phyloP scores from a whole-genome alignment of 2,329 filamentous ascomycete genomes.

The Alternaria infectoria region DNA sequence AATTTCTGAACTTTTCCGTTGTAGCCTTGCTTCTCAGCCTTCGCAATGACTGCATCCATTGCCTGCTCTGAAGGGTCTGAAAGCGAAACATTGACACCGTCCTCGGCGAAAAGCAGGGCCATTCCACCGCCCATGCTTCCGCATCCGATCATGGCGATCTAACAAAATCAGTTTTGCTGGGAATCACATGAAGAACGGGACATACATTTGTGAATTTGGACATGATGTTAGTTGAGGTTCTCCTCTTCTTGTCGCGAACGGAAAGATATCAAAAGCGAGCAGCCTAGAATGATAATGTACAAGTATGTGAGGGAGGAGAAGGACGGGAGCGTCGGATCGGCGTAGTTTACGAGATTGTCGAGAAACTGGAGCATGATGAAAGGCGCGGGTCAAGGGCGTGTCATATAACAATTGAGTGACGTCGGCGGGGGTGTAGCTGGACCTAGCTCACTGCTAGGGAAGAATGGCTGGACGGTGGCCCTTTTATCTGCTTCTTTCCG shows the following conservation, averaged over 20 bases:
- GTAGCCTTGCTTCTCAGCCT: slow-evolving; percentile 51
- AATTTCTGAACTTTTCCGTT: slow-evolving; percentile 49
- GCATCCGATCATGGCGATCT: slow-evolving; percentile 64
- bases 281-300: slow-evolving; percentile 36
- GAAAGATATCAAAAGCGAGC: slow-evolving; percentile 31
- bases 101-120: slow-evolving; percentile 64
- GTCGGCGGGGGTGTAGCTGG: slow-evolving; percentile 19
- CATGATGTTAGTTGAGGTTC: slow-evolving; percentile 18
- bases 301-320: slow-evolving; percentile 40
- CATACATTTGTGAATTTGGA: slow-evolving; percentile 35
- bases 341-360: slow-evolving; percentile 36
- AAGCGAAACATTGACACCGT: slow-evolving; percentile 61
- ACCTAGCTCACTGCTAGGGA: slow-evolving; percentile 3
- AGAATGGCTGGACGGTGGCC: background rate
- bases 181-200: background rate
- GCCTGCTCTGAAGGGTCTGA: slow-evolving; percentile 60
- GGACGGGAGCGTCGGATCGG: slow-evolving; percentile 38
- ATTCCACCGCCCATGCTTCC: slow-evolving; percentile 68
- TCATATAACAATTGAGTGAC: slow-evolving; percentile 15
- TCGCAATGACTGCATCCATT: slow-evolving; percentile 53
- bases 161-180: background rate
- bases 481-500: slow-evolving; percentile 1
- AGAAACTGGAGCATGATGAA: slow-evolving; percentile 35
- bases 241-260: slow-evolving; percentile 23
- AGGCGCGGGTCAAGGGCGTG: slow-evolving; percentile 3